These are phyloP conservation scores for Starmerella kuoi DNA, from an alignment of 805 yeast genomes.

Conservation along the genomic window DNA sequence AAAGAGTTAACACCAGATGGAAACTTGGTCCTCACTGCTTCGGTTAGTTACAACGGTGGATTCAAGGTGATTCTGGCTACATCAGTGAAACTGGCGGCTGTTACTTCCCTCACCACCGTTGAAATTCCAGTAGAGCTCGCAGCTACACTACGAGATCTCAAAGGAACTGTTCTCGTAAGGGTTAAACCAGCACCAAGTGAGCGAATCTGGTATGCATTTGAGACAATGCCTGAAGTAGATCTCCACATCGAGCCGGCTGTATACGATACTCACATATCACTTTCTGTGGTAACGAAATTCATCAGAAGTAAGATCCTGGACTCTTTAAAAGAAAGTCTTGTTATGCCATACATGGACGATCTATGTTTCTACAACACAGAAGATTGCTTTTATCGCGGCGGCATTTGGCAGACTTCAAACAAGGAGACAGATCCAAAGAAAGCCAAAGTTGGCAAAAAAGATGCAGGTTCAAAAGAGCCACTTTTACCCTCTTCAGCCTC, in stretches of 20 bases:
- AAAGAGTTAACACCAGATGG: slow-evolving; percentile 72
- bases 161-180: slow-evolving; percentile 58
- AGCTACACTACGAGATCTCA: slow-evolving; percentile 51
- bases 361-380: slow-evolving; percentile 54
- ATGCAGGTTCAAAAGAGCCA: slow-evolving; percentile 1
- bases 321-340: slow-evolving; percentile 66
- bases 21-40: slow-evolving; percentile 45
- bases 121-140: slow-evolving; percentile 66
- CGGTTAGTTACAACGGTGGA: slow-evolving; percentile 63
- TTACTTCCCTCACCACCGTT: slow-evolving; percentile 56
- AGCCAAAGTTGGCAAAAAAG: slow-evolving; percentile 1
- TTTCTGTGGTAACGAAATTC: slow-evolving; percentile 64
- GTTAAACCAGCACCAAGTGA: slow-evolving; percentile 85
- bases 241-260: slow-evolving; percentile 82
- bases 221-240: slow-evolving; percentile 61
- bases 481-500: too few relatives aligned
- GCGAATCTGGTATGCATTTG: slow-evolving; percentile 84
- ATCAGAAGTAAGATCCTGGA: slow-evolving; percentile 70
- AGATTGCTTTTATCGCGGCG: slow-evolving; percentile 73
- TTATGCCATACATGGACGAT: slow-evolving; percentile 83
- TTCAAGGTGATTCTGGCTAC: slow-evolving; percentile 68
- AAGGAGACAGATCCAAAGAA: slow-evolving; percentile 1
- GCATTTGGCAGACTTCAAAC: slow-evolving; percentile 59
- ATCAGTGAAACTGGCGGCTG: slow-evolving; percentile 60
- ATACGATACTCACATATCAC: slow-evolving; percentile 68